These are phyloP conservation scores for Acacia confusa DNA, from an alignment of 306 rosid genomes.

Conservation along the genomic window DNA sequence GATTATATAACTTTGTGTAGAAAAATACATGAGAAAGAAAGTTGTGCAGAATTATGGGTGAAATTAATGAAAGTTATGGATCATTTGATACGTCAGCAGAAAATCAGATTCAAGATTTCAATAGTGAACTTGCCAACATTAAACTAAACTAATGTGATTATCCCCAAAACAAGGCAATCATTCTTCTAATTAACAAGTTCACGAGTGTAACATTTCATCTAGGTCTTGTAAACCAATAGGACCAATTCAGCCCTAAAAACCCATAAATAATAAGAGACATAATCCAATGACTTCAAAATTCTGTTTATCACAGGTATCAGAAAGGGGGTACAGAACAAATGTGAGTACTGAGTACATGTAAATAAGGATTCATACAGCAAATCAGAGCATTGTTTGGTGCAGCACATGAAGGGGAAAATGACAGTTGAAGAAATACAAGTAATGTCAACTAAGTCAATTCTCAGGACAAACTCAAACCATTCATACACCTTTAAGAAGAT, in stretches of 20 bases:
- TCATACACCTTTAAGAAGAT: not conserved
- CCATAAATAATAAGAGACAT: not conserved
- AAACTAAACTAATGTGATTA: not conserved
- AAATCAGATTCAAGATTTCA: not conserved
- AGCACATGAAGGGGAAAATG: conserved; percentile 12
- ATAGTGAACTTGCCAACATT: not conserved
- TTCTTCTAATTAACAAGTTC: not conserved
- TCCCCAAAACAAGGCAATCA: not conserved
- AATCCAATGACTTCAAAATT: not conserved
- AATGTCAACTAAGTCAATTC: conserved; percentile 4
- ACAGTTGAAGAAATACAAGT: conserved; percentile 20
- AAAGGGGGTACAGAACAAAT: not conserved
- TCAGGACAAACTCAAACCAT: conserved; percentile 27
- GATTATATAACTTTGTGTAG: no score
- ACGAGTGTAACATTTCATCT: not conserved
- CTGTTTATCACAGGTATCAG: not conserved
- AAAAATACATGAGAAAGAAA: not conserved
- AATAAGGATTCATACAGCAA: not conserved
- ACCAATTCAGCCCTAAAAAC: not conserved
- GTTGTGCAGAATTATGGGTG: not conserved
- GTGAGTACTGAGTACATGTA: not conserved
- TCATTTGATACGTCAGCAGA: not conserved
- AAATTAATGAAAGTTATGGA: not conserved
- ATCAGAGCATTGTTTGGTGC: not conserved
- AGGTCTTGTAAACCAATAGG: not conserved